These are phyloP conservation scores for Colletotrichum neosansevieriae DNA, from an alignment of 2,329 filamentous ascomycete species.

Conservation along the genomic window DNA sequence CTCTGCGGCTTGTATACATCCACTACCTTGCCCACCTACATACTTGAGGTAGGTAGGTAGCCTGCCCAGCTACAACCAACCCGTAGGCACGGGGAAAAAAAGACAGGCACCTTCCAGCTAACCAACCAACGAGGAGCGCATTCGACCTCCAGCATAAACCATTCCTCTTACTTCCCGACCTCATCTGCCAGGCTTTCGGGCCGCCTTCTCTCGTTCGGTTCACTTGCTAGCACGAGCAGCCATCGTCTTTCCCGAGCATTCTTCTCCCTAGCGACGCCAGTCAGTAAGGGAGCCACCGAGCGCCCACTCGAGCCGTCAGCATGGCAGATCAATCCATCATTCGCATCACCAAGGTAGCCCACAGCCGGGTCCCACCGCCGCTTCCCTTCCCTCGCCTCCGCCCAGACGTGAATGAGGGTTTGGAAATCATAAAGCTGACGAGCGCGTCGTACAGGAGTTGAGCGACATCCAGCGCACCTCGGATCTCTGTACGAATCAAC, in stretches of 20 bases:
- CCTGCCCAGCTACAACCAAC: conserved; percentile 1
- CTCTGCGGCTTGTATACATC: too few relatives aligned
- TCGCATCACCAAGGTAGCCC: conserved; percentile 82
- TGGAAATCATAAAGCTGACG: conserved; percentile 26
- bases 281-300: conserved; percentile 5
- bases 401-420: conserved; percentile 18
- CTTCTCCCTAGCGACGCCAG: background rate
- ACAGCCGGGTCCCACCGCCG: conserved; percentile 39
- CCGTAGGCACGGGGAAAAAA: background rate
- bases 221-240: background rate
- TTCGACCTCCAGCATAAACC: conserved; percentile 16
- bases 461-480: conserved; percentile 84
- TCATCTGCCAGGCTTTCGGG: conserved; percentile 31
- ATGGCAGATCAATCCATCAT: conserved; percentile 91
- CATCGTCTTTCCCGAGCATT: background rate
- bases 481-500: conserved; percentile 77
- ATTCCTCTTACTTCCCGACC: conserved; percentile 14
- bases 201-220: conserved; percentile 13
- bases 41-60: conserved; percentile 25
- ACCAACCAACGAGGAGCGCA: conserved; percentile 25
- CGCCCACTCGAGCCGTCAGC: conserved; percentile 43
- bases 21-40: background rate
- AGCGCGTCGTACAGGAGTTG: conserved; percentile 73
- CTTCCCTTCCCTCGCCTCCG: background rate
- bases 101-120: background rate